Conservation (phyloP, 345 rosid species). For the Camelina laxa region DNA sequence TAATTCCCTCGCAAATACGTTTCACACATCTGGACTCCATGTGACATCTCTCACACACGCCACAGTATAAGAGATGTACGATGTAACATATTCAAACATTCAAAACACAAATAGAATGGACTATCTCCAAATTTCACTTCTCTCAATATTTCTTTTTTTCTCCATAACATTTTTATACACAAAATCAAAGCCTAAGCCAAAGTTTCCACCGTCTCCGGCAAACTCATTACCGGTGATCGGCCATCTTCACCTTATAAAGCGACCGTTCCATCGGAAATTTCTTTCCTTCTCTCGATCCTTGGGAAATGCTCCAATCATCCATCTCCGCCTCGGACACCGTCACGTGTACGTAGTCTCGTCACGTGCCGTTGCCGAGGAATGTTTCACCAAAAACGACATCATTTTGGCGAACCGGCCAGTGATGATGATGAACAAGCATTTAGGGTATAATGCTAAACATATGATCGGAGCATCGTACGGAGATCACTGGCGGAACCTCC, state of each 20-base stretch:
- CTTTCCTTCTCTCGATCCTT: constrained; percentile 42
- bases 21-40: neutral
- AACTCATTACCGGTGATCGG: constrained; percentile 55
- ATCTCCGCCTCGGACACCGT: constrained; percentile 52
- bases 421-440: constrained; percentile 33
- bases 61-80: neutral
- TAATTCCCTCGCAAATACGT: too few relatives aligned
- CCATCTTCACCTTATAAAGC: constrained; percentile 55
- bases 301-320: constrained; percentile 48
- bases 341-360: constrained; percentile 53
- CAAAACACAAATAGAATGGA: constrained; percentile 16
- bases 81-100: neutral
- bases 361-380: constrained; percentile 46
- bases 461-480: constrained; percentile 44
- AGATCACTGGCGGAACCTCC: constrained; percentile 57
- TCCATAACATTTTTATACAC: neutral
- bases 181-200: constrained; percentile 20
- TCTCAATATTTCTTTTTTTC: neutral
- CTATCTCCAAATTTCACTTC: neutral
- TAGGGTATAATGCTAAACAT: constrained; percentile 48
- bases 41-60: constrained; percentile 24
- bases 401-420: constrained; percentile 54
- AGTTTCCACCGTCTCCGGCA: constrained; percentile 53
- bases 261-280: constrained; percentile 48
- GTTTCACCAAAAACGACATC: constrained; percentile 55